Evolutionary conservation across 768 basidiomycete genomes (phyloP).

Genomic region (Tylopilus sp.): DNA sequence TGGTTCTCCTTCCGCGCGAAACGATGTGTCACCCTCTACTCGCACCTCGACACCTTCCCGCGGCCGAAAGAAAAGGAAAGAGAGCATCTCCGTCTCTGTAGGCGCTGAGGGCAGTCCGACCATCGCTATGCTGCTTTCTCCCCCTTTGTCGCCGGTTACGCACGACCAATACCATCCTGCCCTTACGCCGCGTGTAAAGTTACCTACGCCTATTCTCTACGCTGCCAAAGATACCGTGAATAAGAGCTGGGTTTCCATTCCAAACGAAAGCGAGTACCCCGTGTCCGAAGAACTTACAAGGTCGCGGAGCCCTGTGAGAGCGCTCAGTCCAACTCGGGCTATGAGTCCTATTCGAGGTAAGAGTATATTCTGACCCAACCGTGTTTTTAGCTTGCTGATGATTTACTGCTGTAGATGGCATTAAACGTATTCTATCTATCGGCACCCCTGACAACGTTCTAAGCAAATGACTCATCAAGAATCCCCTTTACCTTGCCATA

Average conservation of each 20-base stretch:
- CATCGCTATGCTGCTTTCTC: slow-evolving; percentile 27
- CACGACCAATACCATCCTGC: not conserved
- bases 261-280: not conserved
- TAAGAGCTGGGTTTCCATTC: not conserved
- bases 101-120: slow-evolving; percentile 4
- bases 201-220: not conserved
- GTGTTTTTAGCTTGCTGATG: slow-evolving; percentile 3
- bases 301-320: slow-evolving; percentile 18
- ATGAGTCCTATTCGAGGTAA: slow-evolving; percentile 23
- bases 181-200: slow-evolving; percentile 5
- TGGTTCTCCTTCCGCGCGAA: not conserved
- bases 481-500: not conserved
- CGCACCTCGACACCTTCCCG: slow-evolving; percentile 5
- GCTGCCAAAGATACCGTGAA: not conserved
- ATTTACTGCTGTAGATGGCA: slow-evolving; percentile 19
- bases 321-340: slow-evolving; percentile 34
- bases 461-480: slow-evolving; percentile 9
- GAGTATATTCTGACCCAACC: not conserved
- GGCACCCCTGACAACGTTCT: slow-evolving; percentile 6
- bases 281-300: not conserved
- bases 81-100: slow-evolving; percentile 3
- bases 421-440: slow-evolving; percentile 28
- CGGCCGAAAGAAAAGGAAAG: slow-evolving; percentile 18
- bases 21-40: not conserved
- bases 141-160: slow-evolving; percentile 16